Evolutionary conservation across 768 basidiomycete genomes (phyloP).

Genomic region (Suillus placidus): DNA sequence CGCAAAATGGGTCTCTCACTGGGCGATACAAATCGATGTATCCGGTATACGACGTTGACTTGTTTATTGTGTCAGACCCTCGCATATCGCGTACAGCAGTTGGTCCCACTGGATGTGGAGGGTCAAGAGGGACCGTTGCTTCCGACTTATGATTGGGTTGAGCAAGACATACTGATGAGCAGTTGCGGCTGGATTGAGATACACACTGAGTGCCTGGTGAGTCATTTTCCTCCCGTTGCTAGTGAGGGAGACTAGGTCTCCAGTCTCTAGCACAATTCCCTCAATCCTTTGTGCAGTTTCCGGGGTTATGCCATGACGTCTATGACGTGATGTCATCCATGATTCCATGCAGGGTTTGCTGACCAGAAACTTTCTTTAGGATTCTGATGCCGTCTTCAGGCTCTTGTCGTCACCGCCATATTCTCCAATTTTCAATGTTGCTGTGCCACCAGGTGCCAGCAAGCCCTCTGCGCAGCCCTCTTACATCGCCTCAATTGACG

Average conservation of each 20-base stretch:
- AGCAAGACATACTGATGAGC: slow-evolving; percentile 70
- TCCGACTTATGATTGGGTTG: slow-evolving; percentile 77
- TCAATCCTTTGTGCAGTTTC: neutral
- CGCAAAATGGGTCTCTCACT: slow-evolving; percentile 49
- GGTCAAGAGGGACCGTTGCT: slow-evolving; percentile 64
- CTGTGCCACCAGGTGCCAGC: slow-evolving; percentile 38
- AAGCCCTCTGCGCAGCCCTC: slow-evolving; percentile 31
- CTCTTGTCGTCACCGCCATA: slow-evolving; percentile 45
- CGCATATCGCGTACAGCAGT: slow-evolving; percentile 71
- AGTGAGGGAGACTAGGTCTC: neutral
- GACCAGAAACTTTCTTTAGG: slow-evolving; percentile 25
- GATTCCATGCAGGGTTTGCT: slow-evolving; percentile 1
- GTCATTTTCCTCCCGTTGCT: slow-evolving; percentile 32
- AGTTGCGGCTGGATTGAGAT: slow-evolving; percentile 75
- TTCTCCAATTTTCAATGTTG: slow-evolving; percentile 48
- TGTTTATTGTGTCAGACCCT: slow-evolving; percentile 69
- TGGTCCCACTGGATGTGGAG: slow-evolving; percentile 58
- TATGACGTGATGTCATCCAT: slow-evolving; percentile 4
- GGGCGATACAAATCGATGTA: slow-evolving; percentile 48
- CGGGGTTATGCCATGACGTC: slow-evolving; percentile 5
- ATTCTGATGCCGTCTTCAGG: slow-evolving; percentile 25
- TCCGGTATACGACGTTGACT: slow-evolving; percentile 64
- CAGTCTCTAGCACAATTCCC: slow-evolving; percentile 3
- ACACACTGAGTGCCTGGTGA: slow-evolving; percentile 65
- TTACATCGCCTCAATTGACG: slow-evolving; percentile 31